Conservation (phyloP, 345 rosid genomes). For the Linum trigynum region DNA sequence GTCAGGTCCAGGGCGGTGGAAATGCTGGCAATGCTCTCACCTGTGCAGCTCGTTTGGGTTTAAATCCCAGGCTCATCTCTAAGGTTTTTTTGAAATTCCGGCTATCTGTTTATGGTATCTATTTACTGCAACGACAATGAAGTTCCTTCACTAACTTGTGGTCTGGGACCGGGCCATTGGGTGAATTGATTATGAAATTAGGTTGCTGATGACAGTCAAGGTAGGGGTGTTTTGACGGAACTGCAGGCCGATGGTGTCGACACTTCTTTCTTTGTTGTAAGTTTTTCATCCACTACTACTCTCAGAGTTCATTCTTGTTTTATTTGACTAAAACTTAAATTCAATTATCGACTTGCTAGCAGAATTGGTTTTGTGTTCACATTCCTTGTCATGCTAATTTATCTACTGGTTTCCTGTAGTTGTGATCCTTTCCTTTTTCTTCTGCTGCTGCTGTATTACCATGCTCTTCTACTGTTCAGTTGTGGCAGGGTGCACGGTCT, state of each 20-base stretch:
- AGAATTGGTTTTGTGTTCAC: no score
- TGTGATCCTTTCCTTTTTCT: no score
- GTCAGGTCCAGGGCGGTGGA: conserved; percentile 67
- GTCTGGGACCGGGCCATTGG: not conserved
- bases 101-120: not conserved
- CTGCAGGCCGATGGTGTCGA: conserved; percentile 50
- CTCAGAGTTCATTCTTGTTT: not conserved
- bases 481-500: no score
- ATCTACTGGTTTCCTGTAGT: no score
- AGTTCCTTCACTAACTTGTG: no score
- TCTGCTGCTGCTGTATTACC: no score
- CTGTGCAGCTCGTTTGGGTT: conserved; percentile 54
- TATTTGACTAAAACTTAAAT: no score
- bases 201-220: conserved; percentile 54
- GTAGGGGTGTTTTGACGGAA: conserved; percentile 42
- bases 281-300: not conserved
- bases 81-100: conserved; percentile 27
- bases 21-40: conserved; percentile 63
- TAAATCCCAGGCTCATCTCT: conserved; percentile 50
- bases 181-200: conserved; percentile 4
- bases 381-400: no score
- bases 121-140: no score
- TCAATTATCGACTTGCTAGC: no score
- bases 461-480: no score
- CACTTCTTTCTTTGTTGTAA: conserved; percentile 56